Evolutionary conservation across 2,329 filamentous ascomycete genomes (phyloP).

Genomic region (Paracoccidioides lutzii): DNA sequence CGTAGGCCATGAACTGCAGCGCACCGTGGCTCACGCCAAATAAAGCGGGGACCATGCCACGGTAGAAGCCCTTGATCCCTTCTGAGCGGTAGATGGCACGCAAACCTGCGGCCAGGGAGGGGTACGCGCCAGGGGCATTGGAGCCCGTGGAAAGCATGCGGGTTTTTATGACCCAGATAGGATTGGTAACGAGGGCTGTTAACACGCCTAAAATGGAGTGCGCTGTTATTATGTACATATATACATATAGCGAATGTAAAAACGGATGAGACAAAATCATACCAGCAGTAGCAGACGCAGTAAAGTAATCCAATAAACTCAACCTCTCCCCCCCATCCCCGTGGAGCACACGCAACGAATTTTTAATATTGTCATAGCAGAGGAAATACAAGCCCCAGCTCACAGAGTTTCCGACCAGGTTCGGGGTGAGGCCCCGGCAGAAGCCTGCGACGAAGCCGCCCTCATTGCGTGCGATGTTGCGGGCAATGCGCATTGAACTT

Average conservation of each 20-base stretch:
- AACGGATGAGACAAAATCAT: constrained; percentile 11
- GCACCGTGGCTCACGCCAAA: constrained; percentile 85
- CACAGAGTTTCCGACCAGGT: constrained; percentile 77
- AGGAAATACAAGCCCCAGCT: constrained; percentile 93
- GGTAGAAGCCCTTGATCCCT: constrained; percentile 71
- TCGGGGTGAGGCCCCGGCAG: constrained; percentile 82
- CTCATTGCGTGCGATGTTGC: constrained; percentile 41
- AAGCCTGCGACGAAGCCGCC: constrained; percentile 50
- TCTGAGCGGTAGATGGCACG: constrained; percentile 55
- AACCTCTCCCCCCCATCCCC: constrained; percentile 15
- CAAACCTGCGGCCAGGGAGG: constrained; percentile 59
- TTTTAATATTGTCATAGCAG: constrained; percentile 50
- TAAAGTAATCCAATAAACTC: constrained; percentile 60
- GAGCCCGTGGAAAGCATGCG: constrained; percentile 84
- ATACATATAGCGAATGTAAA: neutral
- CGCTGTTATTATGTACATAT: neutral
- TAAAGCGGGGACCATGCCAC: constrained; percentile 68
- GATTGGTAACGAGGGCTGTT: constrained; percentile 78
- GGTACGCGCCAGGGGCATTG: constrained; percentile 63
- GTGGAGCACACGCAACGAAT: constrained; percentile 34
- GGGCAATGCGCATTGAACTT: constrained; percentile 41
- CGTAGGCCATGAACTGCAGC: constrained; percentile 92
- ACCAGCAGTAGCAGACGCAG: constrained; percentile 54
- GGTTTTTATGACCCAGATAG: constrained; percentile 96
- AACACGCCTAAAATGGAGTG: constrained; percentile 44